Evolutionary conservation across 2,329 filamentous ascomycete genomes (phyloP).

Genomic region (Pestalotiopsis sp.): DNA sequence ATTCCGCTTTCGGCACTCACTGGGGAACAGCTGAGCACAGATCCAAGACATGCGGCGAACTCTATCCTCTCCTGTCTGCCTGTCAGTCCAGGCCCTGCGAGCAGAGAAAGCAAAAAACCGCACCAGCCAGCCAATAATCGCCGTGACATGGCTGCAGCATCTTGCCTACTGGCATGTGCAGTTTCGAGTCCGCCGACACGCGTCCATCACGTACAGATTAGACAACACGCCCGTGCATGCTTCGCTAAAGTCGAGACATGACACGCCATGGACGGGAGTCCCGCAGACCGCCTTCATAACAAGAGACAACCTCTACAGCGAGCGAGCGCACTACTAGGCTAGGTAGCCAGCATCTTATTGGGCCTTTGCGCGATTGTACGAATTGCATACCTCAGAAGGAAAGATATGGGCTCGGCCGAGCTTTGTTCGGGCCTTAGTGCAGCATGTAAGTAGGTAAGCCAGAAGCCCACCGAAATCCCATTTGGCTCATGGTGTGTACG

Average conservation of each 20-base stretch:
- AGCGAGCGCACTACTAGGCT: no score
- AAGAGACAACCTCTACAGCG: not conserved
- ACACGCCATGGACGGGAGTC: not conserved
- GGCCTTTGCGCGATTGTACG: not conserved
- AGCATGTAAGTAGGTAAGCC: not conserved
- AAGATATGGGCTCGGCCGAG: not conserved
- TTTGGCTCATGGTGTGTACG: not conserved
- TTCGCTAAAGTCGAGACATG: not conserved
- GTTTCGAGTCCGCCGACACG: not conserved
- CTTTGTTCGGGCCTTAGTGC: not conserved
- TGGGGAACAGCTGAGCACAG: not conserved
- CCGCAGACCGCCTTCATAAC: not conserved
- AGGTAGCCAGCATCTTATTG: not conserved
- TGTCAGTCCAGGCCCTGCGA: not conserved
- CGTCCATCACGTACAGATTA: not conserved
- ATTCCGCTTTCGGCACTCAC: not conserved
- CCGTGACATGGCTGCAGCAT: not conserved
- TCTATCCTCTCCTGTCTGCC: not conserved
- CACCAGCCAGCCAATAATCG: not conserved
- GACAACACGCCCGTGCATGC: not conserved
- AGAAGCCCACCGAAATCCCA: not conserved
- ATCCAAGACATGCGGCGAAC: not conserved
- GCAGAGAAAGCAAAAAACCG: not conserved
- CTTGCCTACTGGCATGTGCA: not conserved
- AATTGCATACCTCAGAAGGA: not conserved